Base-by-base conservation (phyloP, 768 basidiomycete species). In the Mycena leptocephala region DNA sequence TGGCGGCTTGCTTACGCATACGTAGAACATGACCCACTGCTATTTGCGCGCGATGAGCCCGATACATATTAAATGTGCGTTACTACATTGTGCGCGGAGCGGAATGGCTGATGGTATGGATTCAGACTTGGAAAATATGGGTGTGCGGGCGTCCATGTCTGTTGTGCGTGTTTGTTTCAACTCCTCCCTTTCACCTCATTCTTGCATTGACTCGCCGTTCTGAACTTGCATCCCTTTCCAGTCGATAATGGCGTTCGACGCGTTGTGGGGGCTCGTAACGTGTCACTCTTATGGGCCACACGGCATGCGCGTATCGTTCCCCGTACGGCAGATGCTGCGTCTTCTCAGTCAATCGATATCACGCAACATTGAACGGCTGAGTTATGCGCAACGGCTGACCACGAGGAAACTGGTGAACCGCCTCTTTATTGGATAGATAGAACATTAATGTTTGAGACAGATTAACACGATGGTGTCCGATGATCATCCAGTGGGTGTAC, bases 21-120 rank as follows among this genome's bases (percentile, higher is more conserved):
- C 59, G 1, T 72, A 94, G 90, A 92, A 96, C 80, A 95, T 96
- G 94, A 95, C 95, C 0, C 94, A 96, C 83, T 94, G 92, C 70
- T 95, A 94, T 78, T 86, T 96, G 11, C 91, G 95, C n/a, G 95
- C 95, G 0, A 96, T 97, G 95, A 94, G 93, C 77, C 95, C 95
- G 7, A 95, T 97, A 61, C 95, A 96, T 80, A 84, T 95, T 74
- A 92, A 95, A 85, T 96, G 93, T 93, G 76, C 35, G 90, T 83
- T 9, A 37, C 33, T 63, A 22, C 28, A 16, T 32, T 37, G 14
- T 46, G 43, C 51, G 28, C 24, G 7, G 14, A 20, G 53, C 48
- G 26, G 26, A 30, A 37, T 32, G 30, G 66, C 26, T 70, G 14
- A 63, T 76, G 75, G n/a, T 13, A 35, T 20, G 35, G 30, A 5